phyloP scores from a whole-genome alignment of 176 grass and related monocot genomes.

The Olyra latifolia region DNA sequence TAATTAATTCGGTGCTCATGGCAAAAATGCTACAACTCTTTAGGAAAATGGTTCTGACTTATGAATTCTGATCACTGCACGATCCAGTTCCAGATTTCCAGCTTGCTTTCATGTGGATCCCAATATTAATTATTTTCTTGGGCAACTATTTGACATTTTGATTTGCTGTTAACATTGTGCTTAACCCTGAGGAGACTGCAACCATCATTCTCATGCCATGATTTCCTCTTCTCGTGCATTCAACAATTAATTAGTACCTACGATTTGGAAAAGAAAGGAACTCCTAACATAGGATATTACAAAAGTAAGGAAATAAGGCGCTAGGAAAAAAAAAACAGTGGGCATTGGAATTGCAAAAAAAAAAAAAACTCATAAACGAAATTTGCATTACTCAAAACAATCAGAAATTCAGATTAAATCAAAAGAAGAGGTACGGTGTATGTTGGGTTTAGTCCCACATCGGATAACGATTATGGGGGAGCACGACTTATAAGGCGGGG shows the following conservation, averaged over 20 bases:
- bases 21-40: slow-evolving; percentile 17
- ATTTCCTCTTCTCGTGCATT: neutral
- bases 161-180: neutral
- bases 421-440: neutral
- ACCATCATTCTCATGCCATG: neutral
- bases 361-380: neutral
- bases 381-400: neutral
- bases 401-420: neutral
- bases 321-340: neutral
- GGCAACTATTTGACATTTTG: neutral
- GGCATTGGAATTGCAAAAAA: neutral
- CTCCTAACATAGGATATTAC: slow-evolving; percentile 52
- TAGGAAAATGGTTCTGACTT: neutral
- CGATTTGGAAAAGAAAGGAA: slow-evolving; percentile 46
- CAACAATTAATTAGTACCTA: neutral
- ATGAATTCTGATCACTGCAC: slow-evolving; percentile 2
- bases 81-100: neutral
- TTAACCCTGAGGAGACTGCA: neutral
- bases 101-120: neutral
- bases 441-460: too few relatives aligned
- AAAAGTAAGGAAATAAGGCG: slow-evolving; percentile 10
- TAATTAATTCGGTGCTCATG: neutral
- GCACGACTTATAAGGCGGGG: too few relatives aligned
- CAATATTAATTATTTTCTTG: neutral
- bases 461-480: too few relatives aligned